Evolutionary conservation across 2,329 filamentous ascomycete genomes (phyloP).

Genomic region (Fusarium devonianum): DNA sequence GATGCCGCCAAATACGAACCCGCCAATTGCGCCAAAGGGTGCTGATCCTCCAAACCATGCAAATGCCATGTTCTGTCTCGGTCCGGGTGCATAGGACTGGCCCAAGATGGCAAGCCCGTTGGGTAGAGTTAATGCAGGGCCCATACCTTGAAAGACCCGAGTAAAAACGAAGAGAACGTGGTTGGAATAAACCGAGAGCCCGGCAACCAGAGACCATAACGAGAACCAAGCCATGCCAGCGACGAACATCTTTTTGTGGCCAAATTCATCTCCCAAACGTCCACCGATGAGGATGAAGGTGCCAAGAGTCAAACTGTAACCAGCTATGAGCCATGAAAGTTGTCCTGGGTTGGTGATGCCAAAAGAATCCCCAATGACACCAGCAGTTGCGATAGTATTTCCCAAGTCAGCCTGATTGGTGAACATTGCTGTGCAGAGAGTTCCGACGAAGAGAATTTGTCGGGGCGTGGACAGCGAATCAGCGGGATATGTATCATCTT

Average conservation of each 20-base stretch:
- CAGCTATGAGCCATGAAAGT: constrained; percentile 10
- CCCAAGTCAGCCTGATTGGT: constrained; percentile 7
- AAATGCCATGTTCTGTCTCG: constrained; percentile 47
- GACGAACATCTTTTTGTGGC: constrained; percentile 60
- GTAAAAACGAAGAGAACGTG: constrained; percentile 54
- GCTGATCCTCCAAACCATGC: constrained; percentile 47
- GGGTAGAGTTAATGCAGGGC: constrained; percentile 62
- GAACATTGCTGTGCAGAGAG: constrained; percentile 16
- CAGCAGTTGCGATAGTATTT: constrained; percentile 3
- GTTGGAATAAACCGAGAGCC: constrained; percentile 45
- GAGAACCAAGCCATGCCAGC: constrained; percentile 59
- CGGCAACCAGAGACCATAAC: constrained; percentile 55
- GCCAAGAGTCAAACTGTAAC: not conserved
- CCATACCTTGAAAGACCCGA: constrained; percentile 61
- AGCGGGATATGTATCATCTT: constrained; percentile 1
- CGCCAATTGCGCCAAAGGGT: constrained; percentile 42
- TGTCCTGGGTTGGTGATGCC: constrained; percentile 8
- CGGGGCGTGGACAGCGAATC: constrained; percentile 6
- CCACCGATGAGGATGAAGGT: constrained; percentile 61
- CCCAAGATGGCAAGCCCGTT: constrained; percentile 66
- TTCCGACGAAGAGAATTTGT: constrained; percentile 14
- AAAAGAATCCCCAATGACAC: constrained; percentile 6
- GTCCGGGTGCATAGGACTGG: constrained; percentile 53
- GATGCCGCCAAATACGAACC: constrained; percentile 34
- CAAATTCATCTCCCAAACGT: constrained; percentile 60